Conservation (phyloP, 805 yeast genomes). For the Lachancea mirantina region DNA sequence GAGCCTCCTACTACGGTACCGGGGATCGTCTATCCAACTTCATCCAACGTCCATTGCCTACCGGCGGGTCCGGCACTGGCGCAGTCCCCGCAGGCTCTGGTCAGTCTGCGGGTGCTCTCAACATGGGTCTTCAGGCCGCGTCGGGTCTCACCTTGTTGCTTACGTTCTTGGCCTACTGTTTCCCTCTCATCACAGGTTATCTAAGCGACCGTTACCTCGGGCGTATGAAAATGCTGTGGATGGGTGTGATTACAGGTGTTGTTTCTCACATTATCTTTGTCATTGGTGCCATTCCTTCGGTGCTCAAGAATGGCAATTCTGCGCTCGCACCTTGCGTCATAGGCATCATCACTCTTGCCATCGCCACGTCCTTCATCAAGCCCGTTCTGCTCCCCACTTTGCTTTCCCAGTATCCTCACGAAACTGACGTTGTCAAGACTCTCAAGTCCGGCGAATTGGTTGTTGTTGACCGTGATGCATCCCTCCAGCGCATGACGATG, state of each 20-base stretch:
- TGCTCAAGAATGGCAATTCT: constrained; percentile 34
- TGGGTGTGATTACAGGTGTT: constrained; percentile 40
- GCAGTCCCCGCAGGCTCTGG: constrained; percentile 15
- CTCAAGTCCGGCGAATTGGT: constrained; percentile 59
- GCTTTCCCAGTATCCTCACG: constrained; percentile 65
- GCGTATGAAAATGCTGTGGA: constrained; percentile 59
- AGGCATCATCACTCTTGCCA: constrained; percentile 42
- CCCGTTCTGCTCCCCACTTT: constrained; percentile 62
- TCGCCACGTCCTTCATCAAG: constrained; percentile 77
- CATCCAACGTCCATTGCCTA: constrained; percentile 41
- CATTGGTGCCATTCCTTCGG: constrained; percentile 57
- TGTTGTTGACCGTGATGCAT: constrained; percentile 59
- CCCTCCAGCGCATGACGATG: constrained; percentile 69
- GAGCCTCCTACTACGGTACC: constrained; percentile 75
- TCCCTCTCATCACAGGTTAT: constrained; percentile 73
- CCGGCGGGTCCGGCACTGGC: constrained; percentile 30
- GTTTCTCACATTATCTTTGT: constrained; percentile 58
- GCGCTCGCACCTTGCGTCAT: constrained; percentile 6
- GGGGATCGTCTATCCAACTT: constrained; percentile 73
- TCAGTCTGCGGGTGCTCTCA: constrained; percentile 47
- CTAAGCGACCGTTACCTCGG: constrained; percentile 71
- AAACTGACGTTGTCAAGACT: constrained; percentile 51
- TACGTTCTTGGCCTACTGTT: constrained; percentile 77
- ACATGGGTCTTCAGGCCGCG: constrained; percentile 54
- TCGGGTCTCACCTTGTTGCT: constrained; percentile 67